Evolutionary conservation across 2,329 filamentous ascomycete genomes (phyloP), one percentile per base, ranked within the genome.

Genomic region (Blastomyces parvus): DNA sequence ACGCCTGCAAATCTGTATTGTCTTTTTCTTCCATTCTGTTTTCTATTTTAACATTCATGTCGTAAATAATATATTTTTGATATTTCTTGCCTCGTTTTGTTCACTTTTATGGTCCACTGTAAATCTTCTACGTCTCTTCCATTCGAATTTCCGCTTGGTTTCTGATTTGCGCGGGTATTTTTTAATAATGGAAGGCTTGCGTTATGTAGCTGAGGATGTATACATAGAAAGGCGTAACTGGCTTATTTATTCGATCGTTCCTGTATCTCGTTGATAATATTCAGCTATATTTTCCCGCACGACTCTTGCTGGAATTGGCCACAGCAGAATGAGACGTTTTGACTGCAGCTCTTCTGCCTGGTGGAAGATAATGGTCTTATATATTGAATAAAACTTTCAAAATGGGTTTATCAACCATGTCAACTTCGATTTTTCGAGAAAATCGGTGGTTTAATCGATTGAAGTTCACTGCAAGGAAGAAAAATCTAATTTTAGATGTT

Each of bases 1-100:
- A 11, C 14, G 11, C 33, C 22, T 48, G 42, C 25, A 14, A 33
- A n/a, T 59, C 25, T 44, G 42, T 59, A 46, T 33, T 59, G 46
- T 44, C 30, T 38, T 40, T 38, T 57, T 2, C 9, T 36, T 22
- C 19, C 19, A 4, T 36, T 56, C 8, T n/a, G 44, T 22, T 40
- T 36, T 27, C 48, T 46, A 30, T 36, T 27, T 59, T 46, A 30
- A 22, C 46, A 33, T 50, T 59, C 42, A 36, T 33, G 42, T 59
- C 57, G 40, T 59, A 59, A 59, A 59, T 59, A 59, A 59, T 59
- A 59, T 44, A 59, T 59, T 59, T 36, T 59, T 59, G n/a, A 59
- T 59, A 33, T 30, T 48, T 46, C 9, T 36, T 59, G 25, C 33
- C 1, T 19, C n/a, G 3, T 1, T 25, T 11, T 22, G 13, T 40